Evolutionary conservation across 2,329 filamentous ascomycete species (phyloP).

Genomic region (Sphaerulina vaccinii): DNA sequence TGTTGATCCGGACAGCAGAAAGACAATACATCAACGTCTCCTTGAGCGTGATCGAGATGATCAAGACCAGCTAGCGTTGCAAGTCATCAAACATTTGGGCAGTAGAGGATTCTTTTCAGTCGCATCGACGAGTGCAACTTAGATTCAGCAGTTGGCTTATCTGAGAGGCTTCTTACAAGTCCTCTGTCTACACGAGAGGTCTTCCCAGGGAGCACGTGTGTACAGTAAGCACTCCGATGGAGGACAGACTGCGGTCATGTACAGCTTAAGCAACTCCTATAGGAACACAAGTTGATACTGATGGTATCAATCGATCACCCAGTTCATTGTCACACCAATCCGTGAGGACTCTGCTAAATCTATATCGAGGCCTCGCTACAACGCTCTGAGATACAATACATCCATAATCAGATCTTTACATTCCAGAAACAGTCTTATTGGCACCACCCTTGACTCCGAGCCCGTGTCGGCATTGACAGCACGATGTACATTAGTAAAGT

Average conservation of each 20-base stretch:
- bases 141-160: background rate
- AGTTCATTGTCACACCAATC: background rate
- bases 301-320: too few species aligned
- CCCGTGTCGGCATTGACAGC: background rate
- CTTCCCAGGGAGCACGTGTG: background rate
- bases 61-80: constrained; percentile 43
- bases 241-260: background rate
- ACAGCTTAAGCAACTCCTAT: too few species aligned
- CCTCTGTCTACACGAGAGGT: background rate
- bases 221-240: background rate
- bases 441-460: background rate
- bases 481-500: constrained; percentile 4
- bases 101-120: constrained; percentile 42
- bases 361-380: background rate
- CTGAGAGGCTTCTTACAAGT: background rate
- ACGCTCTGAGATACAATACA: background rate
- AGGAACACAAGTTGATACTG: too few species aligned
- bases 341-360: background rate
- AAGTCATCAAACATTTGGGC: constrained; percentile 49
- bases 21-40: constrained; percentile 32
- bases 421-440: background rate
- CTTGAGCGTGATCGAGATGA: constrained; percentile 48
- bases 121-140: background rate
- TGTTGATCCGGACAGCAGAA: constrained; percentile 14
- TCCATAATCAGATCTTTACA: background rate